Percentiles rank a stretch among this genome's conserved stretches.
Conservation (phyloP, 805 yeast genomes). For the Candida orba region DNA sequence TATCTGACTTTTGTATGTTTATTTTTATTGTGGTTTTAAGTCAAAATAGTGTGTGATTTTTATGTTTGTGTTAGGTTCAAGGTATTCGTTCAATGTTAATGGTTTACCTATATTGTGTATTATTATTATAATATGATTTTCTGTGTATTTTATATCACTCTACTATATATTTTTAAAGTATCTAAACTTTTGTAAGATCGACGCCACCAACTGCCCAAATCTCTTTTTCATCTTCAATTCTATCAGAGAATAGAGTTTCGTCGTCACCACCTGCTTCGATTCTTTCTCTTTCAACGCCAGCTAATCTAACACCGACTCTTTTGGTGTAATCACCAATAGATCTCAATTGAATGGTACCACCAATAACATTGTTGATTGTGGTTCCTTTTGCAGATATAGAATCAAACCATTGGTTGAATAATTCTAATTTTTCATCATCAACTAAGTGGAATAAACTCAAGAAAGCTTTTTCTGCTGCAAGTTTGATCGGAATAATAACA, state of each 20-base stretch:
- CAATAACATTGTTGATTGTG: constrained; percentile 33
- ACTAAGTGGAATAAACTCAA: constrained; percentile 65
- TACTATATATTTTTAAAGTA: background rate
- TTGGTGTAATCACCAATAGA: constrained; percentile 83
- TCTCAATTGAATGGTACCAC: constrained; percentile 53
- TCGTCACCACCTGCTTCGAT: constrained; percentile 85
- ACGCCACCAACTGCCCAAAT: constrained; percentile 84
- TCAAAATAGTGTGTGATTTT: background rate
- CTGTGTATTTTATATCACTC: background rate
- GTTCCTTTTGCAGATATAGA: constrained; percentile 29
- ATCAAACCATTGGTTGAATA: constrained; percentile 61
- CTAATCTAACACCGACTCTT: constrained; percentile 85
- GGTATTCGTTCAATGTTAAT: background rate
- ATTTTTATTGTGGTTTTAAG: background rate
- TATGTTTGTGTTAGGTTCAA: background rate
- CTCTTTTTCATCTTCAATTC: constrained; percentile 79
- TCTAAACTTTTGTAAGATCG: constrained; percentile 31
- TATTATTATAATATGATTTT: background rate
- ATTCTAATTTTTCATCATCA: constrained; percentile 48
- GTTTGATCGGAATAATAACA: constrained; percentile 80
- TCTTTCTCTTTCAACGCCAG: constrained; percentile 81
- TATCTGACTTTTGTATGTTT: background rate
- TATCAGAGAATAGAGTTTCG: constrained; percentile 77
- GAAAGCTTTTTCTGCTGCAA: constrained; percentile 91
- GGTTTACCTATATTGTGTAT: background rate